A percentile compares a stretch with the other conserved stretches of the same genome.
These are phyloP conservation scores for Alternaria atra DNA, from an alignment of 2,329 filamentous ascomycete species.

Conservation along the genomic window DNA sequence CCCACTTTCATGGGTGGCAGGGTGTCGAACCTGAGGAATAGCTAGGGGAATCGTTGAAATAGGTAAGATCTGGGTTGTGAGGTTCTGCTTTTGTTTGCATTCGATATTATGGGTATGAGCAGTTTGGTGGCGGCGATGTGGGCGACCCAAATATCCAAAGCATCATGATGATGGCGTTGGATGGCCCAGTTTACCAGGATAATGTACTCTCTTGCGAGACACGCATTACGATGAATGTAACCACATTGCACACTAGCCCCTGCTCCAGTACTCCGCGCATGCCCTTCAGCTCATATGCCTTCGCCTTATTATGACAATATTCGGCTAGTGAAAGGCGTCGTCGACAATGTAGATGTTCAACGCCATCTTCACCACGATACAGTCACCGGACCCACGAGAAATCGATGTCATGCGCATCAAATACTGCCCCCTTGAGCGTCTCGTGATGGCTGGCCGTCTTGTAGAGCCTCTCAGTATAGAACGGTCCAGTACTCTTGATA, in stretches of 20 bases:
- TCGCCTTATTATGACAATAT: too few relatives aligned
- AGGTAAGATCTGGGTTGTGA: not conserved
- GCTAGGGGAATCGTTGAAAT: not conserved
- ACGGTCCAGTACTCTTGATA: not conserved
- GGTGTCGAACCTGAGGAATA: constrained; percentile 37
- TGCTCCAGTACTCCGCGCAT: not conserved
- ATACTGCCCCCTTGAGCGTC: not conserved
- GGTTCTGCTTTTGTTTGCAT: not conserved
- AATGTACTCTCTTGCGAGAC: not conserved
- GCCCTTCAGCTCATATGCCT: not conserved
- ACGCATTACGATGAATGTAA: not conserved
- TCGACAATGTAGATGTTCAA: not conserved
- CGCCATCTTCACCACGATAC: not conserved
- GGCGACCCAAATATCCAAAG: not conserved
- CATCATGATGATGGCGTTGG: not conserved
- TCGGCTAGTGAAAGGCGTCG: too few relatives aligned
- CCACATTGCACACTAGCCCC: not conserved
- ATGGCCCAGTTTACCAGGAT: not conserved
- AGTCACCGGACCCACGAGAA: not conserved
- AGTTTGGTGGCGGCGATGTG: not conserved
- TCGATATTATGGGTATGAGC: not conserved
- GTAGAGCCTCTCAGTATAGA: not conserved
- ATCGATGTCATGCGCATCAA: not conserved
- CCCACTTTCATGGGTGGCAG: constrained; percentile 31
- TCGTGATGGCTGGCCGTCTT: not conserved